Evolutionary conservation across 1,139 yeast genomes (phyloP).

Genomic region (Zygosaccharomyces sapae): DNA sequence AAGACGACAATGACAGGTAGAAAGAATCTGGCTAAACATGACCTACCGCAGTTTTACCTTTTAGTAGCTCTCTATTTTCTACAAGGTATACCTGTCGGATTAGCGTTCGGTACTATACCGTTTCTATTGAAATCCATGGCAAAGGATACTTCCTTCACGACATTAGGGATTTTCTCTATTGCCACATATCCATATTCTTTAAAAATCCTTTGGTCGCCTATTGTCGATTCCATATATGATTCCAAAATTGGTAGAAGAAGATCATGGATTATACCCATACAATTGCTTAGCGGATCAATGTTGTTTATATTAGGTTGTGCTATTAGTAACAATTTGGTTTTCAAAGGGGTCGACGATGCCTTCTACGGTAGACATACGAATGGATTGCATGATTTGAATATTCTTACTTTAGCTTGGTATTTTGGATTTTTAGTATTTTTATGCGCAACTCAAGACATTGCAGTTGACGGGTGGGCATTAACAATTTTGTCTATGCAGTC

Average conservation of each 20-base stretch:
- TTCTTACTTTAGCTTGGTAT: constrained; percentile 38
- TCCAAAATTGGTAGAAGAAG: constrained; percentile 72
- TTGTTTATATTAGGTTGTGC: constrained; percentile 58
- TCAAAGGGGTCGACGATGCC: constrained; percentile 51
- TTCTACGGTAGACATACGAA: constrained; percentile 22
- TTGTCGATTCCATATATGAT: constrained; percentile 81
- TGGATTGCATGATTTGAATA: constrained; percentile 19
- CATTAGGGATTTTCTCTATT: constrained; percentile 82
- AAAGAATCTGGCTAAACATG: constrained; percentile 37
- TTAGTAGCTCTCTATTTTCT: constrained; percentile 69
- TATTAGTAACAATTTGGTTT: constrained; percentile 47
- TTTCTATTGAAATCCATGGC: constrained; percentile 68
- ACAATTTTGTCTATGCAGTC: constrained; percentile 77
- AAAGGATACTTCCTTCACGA: constrained; percentile 70
- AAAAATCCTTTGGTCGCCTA: constrained; percentile 91
- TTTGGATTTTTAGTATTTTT: constrained; percentile 77
- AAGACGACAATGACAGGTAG: constrained; percentile 1
- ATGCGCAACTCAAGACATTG: constrained; percentile 97
- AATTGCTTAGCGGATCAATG: constrained; percentile 66
- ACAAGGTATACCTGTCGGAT: constrained; percentile 94
- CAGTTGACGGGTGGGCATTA: constrained; percentile 98
- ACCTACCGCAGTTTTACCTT: constrained; percentile 67
- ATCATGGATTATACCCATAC: constrained; percentile 94
- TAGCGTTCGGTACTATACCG: constrained; percentile 95
- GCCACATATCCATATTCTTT: constrained; percentile 94